phyloP scores from a whole-genome alignment of 495 filamentous ascomycete species.

The Sordaria brevicollis region DNA sequence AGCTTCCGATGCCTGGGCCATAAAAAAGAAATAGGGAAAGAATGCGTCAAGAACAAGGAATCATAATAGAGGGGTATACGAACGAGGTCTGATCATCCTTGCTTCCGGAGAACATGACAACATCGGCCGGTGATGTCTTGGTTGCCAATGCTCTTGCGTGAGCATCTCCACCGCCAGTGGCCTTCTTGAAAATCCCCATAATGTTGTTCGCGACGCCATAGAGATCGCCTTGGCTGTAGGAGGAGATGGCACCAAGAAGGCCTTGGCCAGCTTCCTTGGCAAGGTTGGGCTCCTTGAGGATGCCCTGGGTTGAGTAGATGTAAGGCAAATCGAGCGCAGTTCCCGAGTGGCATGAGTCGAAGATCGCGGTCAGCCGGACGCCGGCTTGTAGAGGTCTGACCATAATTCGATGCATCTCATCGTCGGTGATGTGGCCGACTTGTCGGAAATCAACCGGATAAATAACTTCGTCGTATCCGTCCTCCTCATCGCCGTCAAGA shows the following conservation, averaged over 20 bases:
- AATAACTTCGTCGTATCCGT: slow-evolving; percentile 96
- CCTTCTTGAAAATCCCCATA: slow-evolving; percentile 88
- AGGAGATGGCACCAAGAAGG: slow-evolving; percentile 76
- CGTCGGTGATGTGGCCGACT: slow-evolving; percentile 90
- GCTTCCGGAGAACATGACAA: slow-evolving; percentile 95
- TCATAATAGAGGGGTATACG: slow-evolving; percentile 36
- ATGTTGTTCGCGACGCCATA: slow-evolving; percentile 71
- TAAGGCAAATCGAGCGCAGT: slow-evolving; percentile 94
- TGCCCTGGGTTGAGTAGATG: slow-evolving; percentile 88
- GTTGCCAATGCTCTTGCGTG: slow-evolving; percentile 72
- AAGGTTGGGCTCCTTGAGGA: slow-evolving; percentile 96
- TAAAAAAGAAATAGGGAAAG: not conserved
- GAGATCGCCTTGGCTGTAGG: slow-evolving; percentile 85
- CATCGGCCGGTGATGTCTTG: slow-evolving; percentile 91
- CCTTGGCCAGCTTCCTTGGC: slow-evolving; percentile 97
- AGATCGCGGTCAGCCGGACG: slow-evolving; percentile 91
- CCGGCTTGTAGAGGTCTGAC: slow-evolving; percentile 70
- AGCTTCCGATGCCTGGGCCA: not conserved
- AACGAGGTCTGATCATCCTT: slow-evolving; percentile 94
- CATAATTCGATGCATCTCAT: slow-evolving; percentile 99
- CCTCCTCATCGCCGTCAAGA: slow-evolving; percentile 85
- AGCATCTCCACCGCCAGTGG: slow-evolving; percentile 70
- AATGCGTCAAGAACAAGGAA: slow-evolving; percentile 8
- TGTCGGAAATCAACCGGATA: slow-evolving; percentile 91
- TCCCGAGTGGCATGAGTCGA: slow-evolving; percentile 98